A percentile compares a stretch with the other conserved stretches of the same genome.
phyloP scores from a whole-genome alignment of 495 filamentous ascomycete species.

The Neurospora hispaniola region DNA sequence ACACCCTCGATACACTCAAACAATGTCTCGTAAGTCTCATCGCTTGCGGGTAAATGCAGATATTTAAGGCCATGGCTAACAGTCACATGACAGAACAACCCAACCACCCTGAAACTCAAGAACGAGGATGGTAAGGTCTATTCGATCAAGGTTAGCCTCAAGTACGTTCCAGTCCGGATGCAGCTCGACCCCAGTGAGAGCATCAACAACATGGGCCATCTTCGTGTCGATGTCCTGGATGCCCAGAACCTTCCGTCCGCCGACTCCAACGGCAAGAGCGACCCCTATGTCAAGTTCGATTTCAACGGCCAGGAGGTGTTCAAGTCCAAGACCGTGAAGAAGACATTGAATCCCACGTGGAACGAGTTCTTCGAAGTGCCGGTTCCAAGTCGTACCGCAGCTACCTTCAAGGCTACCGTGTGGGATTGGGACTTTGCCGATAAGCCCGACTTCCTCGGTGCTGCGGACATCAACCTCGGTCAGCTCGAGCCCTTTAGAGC shows the following conservation, averaged over 20 bases:
- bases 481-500: slow-evolving; percentile 74
- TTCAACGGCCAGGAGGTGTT: slow-evolving; percentile 76
- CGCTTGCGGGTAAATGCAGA: not conserved
- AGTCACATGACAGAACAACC: slow-evolving; percentile 55
- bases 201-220: slow-evolving; percentile 95
- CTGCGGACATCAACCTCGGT: slow-evolving; percentile 65
- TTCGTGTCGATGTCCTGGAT: slow-evolving; percentile 85
- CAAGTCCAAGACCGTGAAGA: slow-evolving; percentile 93
- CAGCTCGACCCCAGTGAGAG: slow-evolving; percentile 85
- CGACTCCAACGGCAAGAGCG: slow-evolving; percentile 91
- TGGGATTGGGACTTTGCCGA: slow-evolving; percentile 95
- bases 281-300: slow-evolving; percentile 92
- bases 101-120: slow-evolving; percentile 67
- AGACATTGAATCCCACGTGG: slow-evolving; percentile 89
- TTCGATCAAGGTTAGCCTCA: slow-evolving; percentile 79
- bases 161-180: slow-evolving; percentile 92
- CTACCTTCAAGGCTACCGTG: slow-evolving; percentile 74
- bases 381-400: slow-evolving; percentile 70
- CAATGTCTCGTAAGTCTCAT: slow-evolving; percentile 60
- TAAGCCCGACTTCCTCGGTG: slow-evolving; percentile 78
- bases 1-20: slow-evolving; percentile 75
- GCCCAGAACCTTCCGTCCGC: slow-evolving; percentile 79
- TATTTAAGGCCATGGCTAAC: slow-evolving; percentile 6
- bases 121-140: slow-evolving; percentile 64
- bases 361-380: slow-evolving; percentile 88